Conservation (phyloP, 108 stramenopile genomes). For the Chaetoceros tenuissimus region DNA sequence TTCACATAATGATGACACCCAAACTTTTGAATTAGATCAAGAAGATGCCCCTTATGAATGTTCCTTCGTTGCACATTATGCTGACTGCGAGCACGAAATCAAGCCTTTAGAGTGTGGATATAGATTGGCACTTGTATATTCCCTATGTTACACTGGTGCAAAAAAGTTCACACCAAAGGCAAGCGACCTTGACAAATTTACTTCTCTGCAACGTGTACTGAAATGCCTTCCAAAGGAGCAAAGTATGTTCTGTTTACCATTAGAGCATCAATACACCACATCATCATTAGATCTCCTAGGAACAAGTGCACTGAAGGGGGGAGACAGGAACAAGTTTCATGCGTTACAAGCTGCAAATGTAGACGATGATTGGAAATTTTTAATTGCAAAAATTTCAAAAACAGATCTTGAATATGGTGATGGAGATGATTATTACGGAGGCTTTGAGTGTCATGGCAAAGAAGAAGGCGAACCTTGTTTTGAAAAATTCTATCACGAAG, state of each 20-base stretch:
- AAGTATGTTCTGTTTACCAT: neutral
- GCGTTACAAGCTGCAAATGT: no score
- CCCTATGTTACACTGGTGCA: slow-evolving; percentile 2
- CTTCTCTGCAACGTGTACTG: no score
- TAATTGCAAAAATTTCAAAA: neutral
- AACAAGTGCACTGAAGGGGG: neutral
- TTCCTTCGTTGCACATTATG: slow-evolving; percentile 7
- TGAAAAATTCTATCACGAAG: slow-evolving; percentile 1
- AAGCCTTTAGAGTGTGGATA: slow-evolving; percentile 3
- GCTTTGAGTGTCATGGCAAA: no score
- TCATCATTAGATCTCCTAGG: neutral
- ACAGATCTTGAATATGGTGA: neutral
- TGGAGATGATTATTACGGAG: neutral
- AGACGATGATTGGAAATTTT: neutral
- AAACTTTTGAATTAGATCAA: neutral
- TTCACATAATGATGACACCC: neutral
- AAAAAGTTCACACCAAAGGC: neutral
- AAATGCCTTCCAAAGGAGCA: neutral
- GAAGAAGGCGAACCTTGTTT: neutral
- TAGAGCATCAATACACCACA: slow-evolving; percentile 10
- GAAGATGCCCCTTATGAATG: slow-evolving; percentile 3
- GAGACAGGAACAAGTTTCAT: neutral
- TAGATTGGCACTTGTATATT: slow-evolving; percentile 6
- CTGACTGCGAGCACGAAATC: neutral
- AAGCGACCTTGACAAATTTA: neutral